A percentile compares a stretch with the other conserved stretches of the same genome.
phyloP scores from a whole-genome alignment of 2,329 filamentous ascomycete species.

The Periconia macrospinosa region DNA sequence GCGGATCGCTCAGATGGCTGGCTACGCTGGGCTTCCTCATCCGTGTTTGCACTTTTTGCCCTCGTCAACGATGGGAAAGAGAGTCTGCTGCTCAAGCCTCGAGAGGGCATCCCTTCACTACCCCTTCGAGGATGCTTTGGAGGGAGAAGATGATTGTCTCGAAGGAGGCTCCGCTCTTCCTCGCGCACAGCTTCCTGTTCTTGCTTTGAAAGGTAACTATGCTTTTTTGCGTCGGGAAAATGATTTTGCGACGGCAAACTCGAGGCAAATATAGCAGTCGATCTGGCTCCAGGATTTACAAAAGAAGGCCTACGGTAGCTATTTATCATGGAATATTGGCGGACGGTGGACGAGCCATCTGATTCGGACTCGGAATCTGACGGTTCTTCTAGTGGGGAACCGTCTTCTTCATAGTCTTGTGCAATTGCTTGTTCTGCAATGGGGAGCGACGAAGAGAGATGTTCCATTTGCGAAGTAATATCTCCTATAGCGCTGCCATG shows the following conservation, averaged over 20 bases:
- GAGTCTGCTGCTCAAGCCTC: slow-evolving; percentile 27
- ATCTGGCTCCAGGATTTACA: slow-evolving; percentile 71
- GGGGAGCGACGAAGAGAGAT: slow-evolving; percentile 30
- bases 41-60: slow-evolving; percentile 27
- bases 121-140: slow-evolving; percentile 51
- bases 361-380: slow-evolving; percentile 66
- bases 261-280: slow-evolving; percentile 68
- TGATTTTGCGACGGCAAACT: slow-evolving; percentile 45
- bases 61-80: slow-evolving; percentile 35
- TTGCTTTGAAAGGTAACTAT: slow-evolving; percentile 52
- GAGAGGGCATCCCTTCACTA: slow-evolving; percentile 29
- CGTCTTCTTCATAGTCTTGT: slow-evolving; percentile 40
- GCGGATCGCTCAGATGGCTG: slow-evolving; percentile 51
- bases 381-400: slow-evolving; percentile 9
- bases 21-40: slow-evolving; percentile 31
- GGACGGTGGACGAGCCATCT: slow-evolving; percentile 52
- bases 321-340: slow-evolving; percentile 56
- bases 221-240: slow-evolving; percentile 27
- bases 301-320: slow-evolving; percentile 78
- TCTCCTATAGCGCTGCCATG: slow-evolving; percentile 17
- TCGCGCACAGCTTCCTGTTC: slow-evolving; percentile 58
- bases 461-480: slow-evolving; percentile 34
- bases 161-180: slow-evolving; percentile 61
- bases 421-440: slow-evolving; percentile 43
- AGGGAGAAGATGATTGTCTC: slow-evolving; percentile 62